Percentiles rank a stretch among this genome's conserved stretches.
phyloP scores from a whole-genome alignment of 345 rosid genomes.

The Eucalyptus regnans region DNA sequence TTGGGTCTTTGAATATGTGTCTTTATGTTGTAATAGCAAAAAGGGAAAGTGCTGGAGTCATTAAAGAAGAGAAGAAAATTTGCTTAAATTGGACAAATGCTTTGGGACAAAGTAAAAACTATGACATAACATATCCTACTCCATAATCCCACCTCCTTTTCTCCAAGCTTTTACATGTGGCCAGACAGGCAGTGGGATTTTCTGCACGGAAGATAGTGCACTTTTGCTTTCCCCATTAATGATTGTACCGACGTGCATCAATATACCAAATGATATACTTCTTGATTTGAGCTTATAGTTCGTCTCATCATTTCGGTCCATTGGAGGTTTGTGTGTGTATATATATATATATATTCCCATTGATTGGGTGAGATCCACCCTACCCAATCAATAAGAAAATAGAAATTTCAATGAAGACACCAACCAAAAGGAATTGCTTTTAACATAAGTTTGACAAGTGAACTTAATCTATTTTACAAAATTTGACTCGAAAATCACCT shows the following conservation, averaged over 20 bases:
- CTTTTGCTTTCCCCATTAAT: not conserved
- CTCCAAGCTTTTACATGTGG: not conserved
- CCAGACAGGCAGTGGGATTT: not conserved
- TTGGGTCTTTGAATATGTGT: not conserved
- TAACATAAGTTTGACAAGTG: not conserved
- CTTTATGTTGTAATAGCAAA: not conserved
- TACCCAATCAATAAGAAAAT: not conserved
- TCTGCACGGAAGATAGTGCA: not conserved
- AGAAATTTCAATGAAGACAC: not conserved
- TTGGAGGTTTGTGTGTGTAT: not conserved
- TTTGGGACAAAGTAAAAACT: slow-evolving; percentile 15
- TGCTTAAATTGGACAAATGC: slow-evolving; percentile 22
- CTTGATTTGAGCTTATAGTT: not conserved
- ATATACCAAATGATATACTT: not conserved
- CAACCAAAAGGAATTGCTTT: not conserved
- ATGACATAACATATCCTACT: not conserved
- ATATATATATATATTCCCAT: not conserved
- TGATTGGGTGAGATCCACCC: not conserved
- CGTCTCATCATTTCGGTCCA: not conserved
- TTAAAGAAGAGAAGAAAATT: not conserved
- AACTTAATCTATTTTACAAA: not conserved
- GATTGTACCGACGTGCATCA: not conserved
- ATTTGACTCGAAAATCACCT: not conserved
- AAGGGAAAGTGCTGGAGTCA: slow-evolving; percentile 7
- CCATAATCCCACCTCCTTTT: not conserved